phyloP scores from a whole-genome alignment of 2,329 filamentous ascomycete species.

The Zymoseptoria crescenta region DNA sequence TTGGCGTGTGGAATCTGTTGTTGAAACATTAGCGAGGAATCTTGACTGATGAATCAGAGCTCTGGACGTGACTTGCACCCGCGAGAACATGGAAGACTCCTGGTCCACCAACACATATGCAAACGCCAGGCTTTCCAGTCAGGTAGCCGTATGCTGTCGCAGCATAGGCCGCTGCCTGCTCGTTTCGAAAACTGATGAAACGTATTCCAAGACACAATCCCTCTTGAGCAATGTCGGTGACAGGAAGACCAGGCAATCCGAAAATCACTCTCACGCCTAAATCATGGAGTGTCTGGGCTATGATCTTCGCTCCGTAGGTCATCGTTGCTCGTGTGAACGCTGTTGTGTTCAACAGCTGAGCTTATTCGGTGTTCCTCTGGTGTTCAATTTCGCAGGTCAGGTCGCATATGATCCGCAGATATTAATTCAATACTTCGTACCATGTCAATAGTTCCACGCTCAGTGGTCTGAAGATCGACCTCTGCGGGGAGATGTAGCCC shows the following conservation, averaged over 20 bases:
- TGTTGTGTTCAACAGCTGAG: neutral
- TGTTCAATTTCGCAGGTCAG: neutral
- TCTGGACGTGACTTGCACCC: conserved; percentile 37
- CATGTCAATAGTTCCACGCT: neutral
- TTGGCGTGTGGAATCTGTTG: conserved; percentile 30
- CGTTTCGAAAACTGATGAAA: conserved; percentile 52
- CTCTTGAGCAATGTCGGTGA: conserved; percentile 51
- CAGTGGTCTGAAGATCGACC: neutral
- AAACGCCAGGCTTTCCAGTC: conserved; percentile 49
- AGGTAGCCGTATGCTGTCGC: conserved; percentile 53
- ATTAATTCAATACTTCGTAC: neutral
- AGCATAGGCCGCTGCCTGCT: conserved; percentile 52
- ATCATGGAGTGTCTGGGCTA: conserved; percentile 42
- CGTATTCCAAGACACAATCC: conserved; percentile 49
- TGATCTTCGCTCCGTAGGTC: conserved; percentile 36
- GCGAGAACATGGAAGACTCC: conserved; percentile 52
- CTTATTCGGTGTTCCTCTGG: neutral
- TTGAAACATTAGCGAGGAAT: neutral
- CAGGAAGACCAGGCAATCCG: conserved; percentile 48
- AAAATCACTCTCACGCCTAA: conserved; percentile 46
- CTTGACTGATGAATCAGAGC: neutral
- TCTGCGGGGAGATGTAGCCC: neutral
- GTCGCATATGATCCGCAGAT: neutral
- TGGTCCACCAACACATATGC: conserved; percentile 52
- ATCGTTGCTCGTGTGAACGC: neutral